Percentiles rank a stretch among this genome's conserved stretches.
These are phyloP conservation scores for Blastobotrys attinorum DNA, from an alignment of 805 yeast species.

Conservation along the genomic window DNA sequence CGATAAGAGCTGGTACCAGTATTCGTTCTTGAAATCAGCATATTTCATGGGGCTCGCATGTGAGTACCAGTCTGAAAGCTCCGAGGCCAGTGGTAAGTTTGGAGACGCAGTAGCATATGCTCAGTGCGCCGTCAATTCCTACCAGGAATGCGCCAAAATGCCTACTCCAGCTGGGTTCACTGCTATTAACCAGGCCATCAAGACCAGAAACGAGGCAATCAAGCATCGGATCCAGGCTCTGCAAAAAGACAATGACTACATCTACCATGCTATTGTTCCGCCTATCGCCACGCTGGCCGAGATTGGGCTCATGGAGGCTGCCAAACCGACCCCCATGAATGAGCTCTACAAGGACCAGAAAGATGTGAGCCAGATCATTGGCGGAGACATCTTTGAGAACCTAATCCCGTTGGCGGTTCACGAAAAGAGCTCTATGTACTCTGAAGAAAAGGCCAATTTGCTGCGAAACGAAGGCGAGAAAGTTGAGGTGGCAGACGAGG, in stretches of 20 bases:
- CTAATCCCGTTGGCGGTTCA: conserved; percentile 83
- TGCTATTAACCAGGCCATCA: conserved; percentile 17
- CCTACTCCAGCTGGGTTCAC: conserved; percentile 19
- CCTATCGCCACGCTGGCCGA: conserved; percentile 50
- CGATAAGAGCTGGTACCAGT: conserved; percentile 41
- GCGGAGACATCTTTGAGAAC: conserved; percentile 59
- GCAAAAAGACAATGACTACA: conserved; percentile 80
- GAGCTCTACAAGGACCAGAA: conserved; percentile 34
- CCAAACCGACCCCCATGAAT: conserved; percentile 46
- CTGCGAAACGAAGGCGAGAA: conserved; percentile 67
- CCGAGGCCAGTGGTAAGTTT: conserved; percentile 48
- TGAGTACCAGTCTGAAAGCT: conserved; percentile 48
- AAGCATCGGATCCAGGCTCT: conserved; percentile 32
- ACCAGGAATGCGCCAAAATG: conserved; percentile 19
- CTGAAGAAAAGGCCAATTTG: conserved; percentile 79
- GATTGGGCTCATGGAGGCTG: conserved; percentile 61
- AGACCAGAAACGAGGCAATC: conserved; percentile 19
- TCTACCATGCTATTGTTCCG: conserved; percentile 76
- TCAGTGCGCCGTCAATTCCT: conserved; percentile 37
- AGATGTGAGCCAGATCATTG: conserved; percentile 39
- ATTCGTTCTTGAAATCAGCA: conserved; percentile 43
- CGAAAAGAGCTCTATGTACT: conserved; percentile 77
- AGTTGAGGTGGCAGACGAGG: conserved; percentile 71
- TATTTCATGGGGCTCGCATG: conserved; percentile 54
- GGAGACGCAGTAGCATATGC: conserved; percentile 74